Evolutionary conservation across 2,329 filamentous ascomycete species (phyloP).

Genomic region (Nakataea oryzae): DNA sequence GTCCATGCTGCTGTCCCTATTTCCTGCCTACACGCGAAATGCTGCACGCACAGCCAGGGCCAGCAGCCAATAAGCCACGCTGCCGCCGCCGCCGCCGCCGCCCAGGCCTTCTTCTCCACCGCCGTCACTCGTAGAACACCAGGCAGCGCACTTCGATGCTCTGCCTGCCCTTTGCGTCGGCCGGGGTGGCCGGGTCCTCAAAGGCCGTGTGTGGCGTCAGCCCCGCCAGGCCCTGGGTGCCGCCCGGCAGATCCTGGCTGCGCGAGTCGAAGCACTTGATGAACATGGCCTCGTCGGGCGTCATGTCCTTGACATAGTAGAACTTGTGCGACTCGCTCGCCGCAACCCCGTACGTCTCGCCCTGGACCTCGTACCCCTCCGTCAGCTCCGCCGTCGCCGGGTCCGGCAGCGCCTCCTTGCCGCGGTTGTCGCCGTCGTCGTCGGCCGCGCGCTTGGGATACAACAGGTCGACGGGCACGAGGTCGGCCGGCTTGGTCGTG

Average conservation of each 20-base stretch:
- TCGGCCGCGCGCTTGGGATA: slow-evolving; percentile 37
- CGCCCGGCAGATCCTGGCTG: slow-evolving; percentile 22
- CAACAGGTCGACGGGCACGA: slow-evolving; percentile 50
- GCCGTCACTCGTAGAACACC: slow-evolving; percentile 43
- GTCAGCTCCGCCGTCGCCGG: slow-evolving; percentile 32
- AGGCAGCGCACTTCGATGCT: slow-evolving; percentile 56
- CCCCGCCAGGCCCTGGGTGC: slow-evolving; percentile 30
- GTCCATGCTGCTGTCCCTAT: no score
- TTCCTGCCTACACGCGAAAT: background rate
- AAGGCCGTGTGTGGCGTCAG: slow-evolving; percentile 45
- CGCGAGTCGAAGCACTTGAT: slow-evolving; percentile 45
- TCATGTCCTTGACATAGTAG: slow-evolving; percentile 61
- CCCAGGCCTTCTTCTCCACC: no score
- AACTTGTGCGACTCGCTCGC: slow-evolving; percentile 49
- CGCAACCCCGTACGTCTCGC: slow-evolving; percentile 51
- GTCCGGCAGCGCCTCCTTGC: slow-evolving; percentile 46
- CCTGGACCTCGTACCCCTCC: slow-evolving; percentile 48
- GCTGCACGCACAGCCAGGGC: background rate
- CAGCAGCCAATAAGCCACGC: background rate
- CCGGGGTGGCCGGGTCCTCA: slow-evolving; percentile 40
- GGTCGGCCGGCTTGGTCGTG: slow-evolving; percentile 43
- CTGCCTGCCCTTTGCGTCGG: slow-evolving; percentile 35
- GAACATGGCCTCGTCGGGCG: slow-evolving; percentile 34
- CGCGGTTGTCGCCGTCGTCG: slow-evolving; percentile 36
- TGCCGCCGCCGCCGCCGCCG: no score